Evolutionary conservation across 352 stramenopile genomes (phyloP).

Genomic region (Pythium brassicae): DNA sequence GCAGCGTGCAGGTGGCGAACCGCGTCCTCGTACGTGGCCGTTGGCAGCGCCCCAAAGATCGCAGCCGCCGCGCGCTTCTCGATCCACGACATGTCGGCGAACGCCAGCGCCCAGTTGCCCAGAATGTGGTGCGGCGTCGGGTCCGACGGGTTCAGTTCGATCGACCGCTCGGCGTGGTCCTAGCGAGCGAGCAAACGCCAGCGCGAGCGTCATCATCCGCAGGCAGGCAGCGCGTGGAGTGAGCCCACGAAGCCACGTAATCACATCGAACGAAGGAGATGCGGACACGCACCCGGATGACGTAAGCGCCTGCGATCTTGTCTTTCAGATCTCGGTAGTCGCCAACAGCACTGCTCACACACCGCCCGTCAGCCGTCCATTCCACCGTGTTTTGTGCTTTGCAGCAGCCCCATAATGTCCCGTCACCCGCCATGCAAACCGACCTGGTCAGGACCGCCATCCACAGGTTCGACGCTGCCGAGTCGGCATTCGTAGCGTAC

Average conservation of each 20-base stretch:
- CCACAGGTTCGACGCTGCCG: slow-evolving; percentile 63
- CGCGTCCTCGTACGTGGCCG: slow-evolving; percentile 59
- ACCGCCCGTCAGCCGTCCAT: not conserved
- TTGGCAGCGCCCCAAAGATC: slow-evolving; percentile 62
- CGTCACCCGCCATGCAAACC: too few species aligned
- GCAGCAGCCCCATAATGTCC: too few species aligned
- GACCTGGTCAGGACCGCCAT: slow-evolving; percentile 70
- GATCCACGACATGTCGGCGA: slow-evolving; percentile 76
- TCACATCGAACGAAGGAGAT: not conserved
- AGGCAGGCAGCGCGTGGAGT: too few species aligned
- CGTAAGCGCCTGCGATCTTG: slow-evolving; percentile 65
- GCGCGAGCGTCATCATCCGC: too few species aligned
- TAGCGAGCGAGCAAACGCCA: slow-evolving; percentile 8
- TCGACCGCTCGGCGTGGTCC: slow-evolving; percentile 61
- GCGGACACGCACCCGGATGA: slow-evolving; percentile 38
- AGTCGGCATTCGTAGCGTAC: slow-evolving; percentile 40
- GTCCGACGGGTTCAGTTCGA: slow-evolving; percentile 65
- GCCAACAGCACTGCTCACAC: slow-evolving; percentile 31
- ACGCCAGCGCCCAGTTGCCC: slow-evolving; percentile 73
- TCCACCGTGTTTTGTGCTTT: too few species aligned
- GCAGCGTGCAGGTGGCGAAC: slow-evolving; percentile 44
- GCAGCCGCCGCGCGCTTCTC: slow-evolving; percentile 59
- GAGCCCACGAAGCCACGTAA: too few species aligned
- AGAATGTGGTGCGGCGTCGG: slow-evolving; percentile 65
- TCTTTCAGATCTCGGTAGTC: slow-evolving; percentile 63